Evolutionary conservation across 1,139 yeast species (phyloP).

Genomic region (Eremothecium gossypii): DNA sequence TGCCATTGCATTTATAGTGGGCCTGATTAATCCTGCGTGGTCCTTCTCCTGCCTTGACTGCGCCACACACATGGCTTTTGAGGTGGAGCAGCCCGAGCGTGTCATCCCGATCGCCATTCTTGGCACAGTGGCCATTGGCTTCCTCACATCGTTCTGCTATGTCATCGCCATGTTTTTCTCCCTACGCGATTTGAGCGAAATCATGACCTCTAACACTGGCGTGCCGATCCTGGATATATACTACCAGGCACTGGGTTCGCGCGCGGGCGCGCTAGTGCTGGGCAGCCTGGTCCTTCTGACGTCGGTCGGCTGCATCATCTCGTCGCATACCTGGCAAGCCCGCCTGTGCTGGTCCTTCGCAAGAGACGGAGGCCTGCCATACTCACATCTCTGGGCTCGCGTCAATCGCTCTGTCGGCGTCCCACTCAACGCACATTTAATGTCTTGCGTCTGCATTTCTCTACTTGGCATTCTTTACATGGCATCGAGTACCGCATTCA

Average conservation of each 20-base stretch:
- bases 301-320: slow-evolving; percentile 60
- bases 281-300: slow-evolving; percentile 51
- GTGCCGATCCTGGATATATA: slow-evolving; percentile 57
- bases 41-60: slow-evolving; percentile 60
- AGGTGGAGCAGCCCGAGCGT: slow-evolving; percentile 47
- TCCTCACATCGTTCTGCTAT: slow-evolving; percentile 51
- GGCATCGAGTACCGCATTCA: slow-evolving; percentile 48
- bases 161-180: slow-evolving; percentile 57
- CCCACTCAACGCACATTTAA: slow-evolving; percentile 46
- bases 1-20: slow-evolving; percentile 57
- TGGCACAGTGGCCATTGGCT: slow-evolving; percentile 60
- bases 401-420: slow-evolving; percentile 40
- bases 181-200: slow-evolving; percentile 40
- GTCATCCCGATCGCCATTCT: slow-evolving; percentile 55
- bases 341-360: slow-evolving; percentile 71
- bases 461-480: slow-evolving; percentile 43
- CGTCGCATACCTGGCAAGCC: slow-evolving; percentile 71
- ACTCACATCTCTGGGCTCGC: slow-evolving; percentile 39
- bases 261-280: slow-evolving; percentile 50
- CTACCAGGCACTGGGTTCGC: slow-evolving; percentile 47
- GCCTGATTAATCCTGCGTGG: slow-evolving; percentile 62
- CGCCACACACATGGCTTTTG: slow-evolving; percentile 66
- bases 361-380: slow-evolving; percentile 53
- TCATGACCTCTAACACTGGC: slow-evolving; percentile 43
- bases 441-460: slow-evolving; percentile 41